Conservation (phyloP, 2,329 filamentous ascomycete species). For the Penicillium digitatum region DNA sequence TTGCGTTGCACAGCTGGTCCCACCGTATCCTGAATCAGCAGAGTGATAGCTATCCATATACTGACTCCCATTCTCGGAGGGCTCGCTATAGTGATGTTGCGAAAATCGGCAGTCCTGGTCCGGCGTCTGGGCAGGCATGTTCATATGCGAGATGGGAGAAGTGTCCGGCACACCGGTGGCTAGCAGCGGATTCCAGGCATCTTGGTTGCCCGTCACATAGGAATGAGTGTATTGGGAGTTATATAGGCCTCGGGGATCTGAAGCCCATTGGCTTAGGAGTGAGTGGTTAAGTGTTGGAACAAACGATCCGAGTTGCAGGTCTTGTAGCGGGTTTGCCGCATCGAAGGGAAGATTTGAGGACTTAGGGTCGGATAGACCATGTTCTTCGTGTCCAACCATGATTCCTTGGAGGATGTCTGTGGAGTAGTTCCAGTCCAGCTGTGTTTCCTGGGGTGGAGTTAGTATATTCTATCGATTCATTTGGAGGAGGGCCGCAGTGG, state of each 20-base stretch:
- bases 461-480: not conserved
- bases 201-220: constrained; percentile 23
- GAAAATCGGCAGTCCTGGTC: constrained; percentile 25
- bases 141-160: constrained; percentile 19
- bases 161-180: constrained; percentile 25
- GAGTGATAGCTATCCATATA: constrained; percentile 28
- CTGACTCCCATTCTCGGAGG: constrained; percentile 35
- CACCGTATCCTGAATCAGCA: constrained; percentile 38
- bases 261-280: constrained; percentile 22
- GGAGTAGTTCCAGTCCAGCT: constrained; percentile 22
- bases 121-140: constrained; percentile 14
- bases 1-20: constrained; percentile 26
- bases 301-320: constrained; percentile 23
- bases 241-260: constrained; percentile 19
- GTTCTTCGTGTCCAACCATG: constrained; percentile 17
- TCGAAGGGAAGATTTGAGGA: constrained; percentile 14
- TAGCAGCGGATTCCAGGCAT: constrained; percentile 35
- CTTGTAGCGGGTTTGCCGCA: constrained; percentile 22
- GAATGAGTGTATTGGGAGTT: constrained; percentile 20
- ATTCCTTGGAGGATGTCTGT: constrained; percentile 34
- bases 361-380: constrained; percentile 4
- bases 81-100: constrained; percentile 26
- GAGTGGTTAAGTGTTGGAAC: constrained; percentile 10
- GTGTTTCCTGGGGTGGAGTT: constrained; percentile 2
- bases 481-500: not conserved